These are phyloP conservation scores for Cladosporium oxysporum DNA, from an alignment of 2,329 filamentous ascomycete species.

Conservation along the genomic window DNA sequence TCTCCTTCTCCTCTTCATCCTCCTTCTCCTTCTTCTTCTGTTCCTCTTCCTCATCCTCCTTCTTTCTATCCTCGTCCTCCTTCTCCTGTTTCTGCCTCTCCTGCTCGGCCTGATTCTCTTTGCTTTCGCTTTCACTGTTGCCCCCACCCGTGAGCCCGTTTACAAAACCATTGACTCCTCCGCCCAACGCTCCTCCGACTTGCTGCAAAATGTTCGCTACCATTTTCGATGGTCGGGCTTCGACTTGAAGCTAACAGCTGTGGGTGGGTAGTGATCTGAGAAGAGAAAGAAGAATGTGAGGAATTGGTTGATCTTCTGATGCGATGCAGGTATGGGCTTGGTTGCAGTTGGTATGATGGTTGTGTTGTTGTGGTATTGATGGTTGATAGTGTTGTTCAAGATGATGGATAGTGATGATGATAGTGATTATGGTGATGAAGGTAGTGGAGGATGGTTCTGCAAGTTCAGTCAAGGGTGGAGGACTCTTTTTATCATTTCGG, in stretches of 20 bases:
- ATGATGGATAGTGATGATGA: background rate
- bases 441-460: background rate
- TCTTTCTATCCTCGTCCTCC: background rate
- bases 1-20: background rate
- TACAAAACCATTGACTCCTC: background rate
- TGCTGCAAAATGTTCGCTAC: too few species aligned
- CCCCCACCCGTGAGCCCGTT: too few species aligned
- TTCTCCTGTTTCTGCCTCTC: background rate
- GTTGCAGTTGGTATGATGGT: background rate
- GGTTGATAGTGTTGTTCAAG: background rate
- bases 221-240: background rate
- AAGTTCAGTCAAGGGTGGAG: background rate
- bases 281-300: background rate
- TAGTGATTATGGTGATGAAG: background rate
- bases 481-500: background rate
- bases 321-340: background rate
- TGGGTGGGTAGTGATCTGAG: background rate
- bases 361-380: background rate
- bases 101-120: background rate
- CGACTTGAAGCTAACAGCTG: background rate
- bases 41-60: background rate
- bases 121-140: background rate
- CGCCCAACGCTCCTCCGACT: too few species aligned
- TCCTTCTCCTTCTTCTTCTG: background rate
- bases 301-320: background rate